Conservation (phyloP, 2,329 filamentous ascomycete species). For the Colletotrichum sp. region DNA sequence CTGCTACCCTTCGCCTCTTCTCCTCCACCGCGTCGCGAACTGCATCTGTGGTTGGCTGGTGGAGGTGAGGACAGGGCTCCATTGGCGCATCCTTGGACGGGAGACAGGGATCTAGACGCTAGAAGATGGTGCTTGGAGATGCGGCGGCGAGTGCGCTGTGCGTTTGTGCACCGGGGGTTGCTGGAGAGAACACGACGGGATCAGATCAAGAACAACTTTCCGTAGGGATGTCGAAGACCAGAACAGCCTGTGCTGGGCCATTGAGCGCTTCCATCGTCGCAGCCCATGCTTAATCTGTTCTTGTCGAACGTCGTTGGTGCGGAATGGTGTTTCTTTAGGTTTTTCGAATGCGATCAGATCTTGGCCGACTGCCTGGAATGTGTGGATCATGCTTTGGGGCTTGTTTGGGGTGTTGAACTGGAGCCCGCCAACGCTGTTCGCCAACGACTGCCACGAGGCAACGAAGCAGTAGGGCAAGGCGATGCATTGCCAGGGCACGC, state of each 20-base stretch:
- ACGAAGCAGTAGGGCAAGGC: background rate
- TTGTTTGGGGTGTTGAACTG: constrained; percentile 8
- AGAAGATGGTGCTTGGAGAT: background rate
- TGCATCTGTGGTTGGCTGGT: background rate
- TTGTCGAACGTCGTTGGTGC: background rate
- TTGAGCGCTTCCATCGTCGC: background rate
- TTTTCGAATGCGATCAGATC: constrained; percentile 15
- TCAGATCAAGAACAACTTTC: background rate
- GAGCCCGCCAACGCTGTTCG: background rate
- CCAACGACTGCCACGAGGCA: background rate
- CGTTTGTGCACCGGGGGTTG: background rate
- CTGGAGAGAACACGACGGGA: background rate
- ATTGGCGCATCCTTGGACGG: constrained; percentile 16
- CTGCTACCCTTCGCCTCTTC: constrained; percentile 6
- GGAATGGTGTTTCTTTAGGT: background rate
- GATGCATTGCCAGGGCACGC: background rate
- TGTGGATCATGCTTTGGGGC: constrained; percentile 20
- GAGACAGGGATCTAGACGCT: constrained; percentile 16
- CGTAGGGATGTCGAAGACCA: background rate
- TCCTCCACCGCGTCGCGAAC: background rate
- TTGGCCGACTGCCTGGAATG: constrained; percentile 15
- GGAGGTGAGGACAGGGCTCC: background rate
- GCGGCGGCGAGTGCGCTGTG: background rate
- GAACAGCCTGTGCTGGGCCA: background rate
- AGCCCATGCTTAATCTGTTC: background rate